Conservation (phyloP, 75 land plant species). For the Larix kaempferi region DNA sequence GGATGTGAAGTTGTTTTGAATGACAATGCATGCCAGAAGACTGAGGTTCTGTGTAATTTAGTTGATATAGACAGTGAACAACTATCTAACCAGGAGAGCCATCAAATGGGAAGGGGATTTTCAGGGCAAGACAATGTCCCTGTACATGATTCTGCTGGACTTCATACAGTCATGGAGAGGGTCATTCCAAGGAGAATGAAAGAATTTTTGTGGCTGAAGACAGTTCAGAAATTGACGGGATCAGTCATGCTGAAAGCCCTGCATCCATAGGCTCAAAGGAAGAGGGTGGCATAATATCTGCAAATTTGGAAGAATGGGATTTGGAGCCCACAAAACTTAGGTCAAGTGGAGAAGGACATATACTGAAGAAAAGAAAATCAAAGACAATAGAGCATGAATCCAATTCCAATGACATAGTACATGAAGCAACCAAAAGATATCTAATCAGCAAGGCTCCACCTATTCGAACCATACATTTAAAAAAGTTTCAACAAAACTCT, state of each 20-base stretch:
- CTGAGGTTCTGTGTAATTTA: neutral
- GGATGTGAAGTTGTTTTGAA: neutral
- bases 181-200: neutral
- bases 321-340: too few species aligned
- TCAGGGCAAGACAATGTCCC: neutral
- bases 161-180: neutral
- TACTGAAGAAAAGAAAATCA: constrained; percentile 13
- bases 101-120: neutral
- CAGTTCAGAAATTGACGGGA: too few species aligned
- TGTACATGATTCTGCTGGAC: neutral
- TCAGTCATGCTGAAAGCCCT: too few species aligned
- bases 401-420: constrained; percentile 33
- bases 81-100: neutral
- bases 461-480: constrained; percentile 40
- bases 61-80: neutral
- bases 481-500: constrained; percentile 62
- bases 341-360: neutral
- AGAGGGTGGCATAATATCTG: too few species aligned
- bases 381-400: constrained; percentile 20
- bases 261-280: too few species aligned
- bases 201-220: too few species aligned
- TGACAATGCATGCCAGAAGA: neutral
- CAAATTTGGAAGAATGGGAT: too few species aligned
- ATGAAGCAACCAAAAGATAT: constrained; percentile 79
- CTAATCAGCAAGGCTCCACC: constrained; percentile 46